Conservation (phyloP, 208 protist genomes). For the Herpetomonas samuelpessoai region DNA sequence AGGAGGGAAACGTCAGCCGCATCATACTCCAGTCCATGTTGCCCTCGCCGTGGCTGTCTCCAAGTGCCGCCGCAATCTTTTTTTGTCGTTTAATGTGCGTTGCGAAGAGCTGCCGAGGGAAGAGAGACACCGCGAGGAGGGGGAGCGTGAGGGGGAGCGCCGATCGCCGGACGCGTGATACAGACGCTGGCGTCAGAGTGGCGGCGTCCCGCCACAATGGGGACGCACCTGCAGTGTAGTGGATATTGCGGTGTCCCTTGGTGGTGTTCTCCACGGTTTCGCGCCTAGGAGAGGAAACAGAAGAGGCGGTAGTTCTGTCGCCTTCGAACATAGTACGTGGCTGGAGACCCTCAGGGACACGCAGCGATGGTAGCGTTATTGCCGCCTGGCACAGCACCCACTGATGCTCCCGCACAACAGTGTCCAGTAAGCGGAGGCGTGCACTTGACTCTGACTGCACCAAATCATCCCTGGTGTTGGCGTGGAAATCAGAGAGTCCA, state of each 20-base stretch:
- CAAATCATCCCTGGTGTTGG: too few species aligned
- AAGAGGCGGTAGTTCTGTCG: too few species aligned
- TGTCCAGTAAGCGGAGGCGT: too few species aligned
- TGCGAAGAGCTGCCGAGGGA: conserved; percentile 38
- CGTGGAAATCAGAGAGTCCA: too few species aligned
- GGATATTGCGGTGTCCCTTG: too few species aligned
- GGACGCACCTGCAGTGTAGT: too few species aligned
- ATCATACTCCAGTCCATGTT: conserved; percentile 46
- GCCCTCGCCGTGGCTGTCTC: background rate
- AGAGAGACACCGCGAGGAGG: conserved; percentile 31
- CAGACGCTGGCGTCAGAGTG: background rate
- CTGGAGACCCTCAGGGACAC: background rate
- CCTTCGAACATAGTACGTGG: too few species aligned
- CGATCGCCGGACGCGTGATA: conserved; percentile 8
- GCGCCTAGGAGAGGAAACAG: too few species aligned
- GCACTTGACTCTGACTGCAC: too few species aligned
- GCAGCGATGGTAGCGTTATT: background rate
- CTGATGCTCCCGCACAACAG: background rate
- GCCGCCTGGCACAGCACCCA: background rate
- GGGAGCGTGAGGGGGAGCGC: conserved; percentile 31
- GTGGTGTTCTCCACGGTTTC: too few species aligned
- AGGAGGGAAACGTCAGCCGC: conserved; percentile 27
- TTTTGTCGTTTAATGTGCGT: conserved; percentile 24
- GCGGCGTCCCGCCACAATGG: conserved; percentile 16
- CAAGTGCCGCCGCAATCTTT: conserved; percentile 11